A percentile compares a stretch with the other conserved stretches of the same genome.
These are phyloP conservation scores for Periglandula ipomoeae DNA, from an alignment of 2,329 filamentous ascomycete genomes.

Conservation along the genomic window DNA sequence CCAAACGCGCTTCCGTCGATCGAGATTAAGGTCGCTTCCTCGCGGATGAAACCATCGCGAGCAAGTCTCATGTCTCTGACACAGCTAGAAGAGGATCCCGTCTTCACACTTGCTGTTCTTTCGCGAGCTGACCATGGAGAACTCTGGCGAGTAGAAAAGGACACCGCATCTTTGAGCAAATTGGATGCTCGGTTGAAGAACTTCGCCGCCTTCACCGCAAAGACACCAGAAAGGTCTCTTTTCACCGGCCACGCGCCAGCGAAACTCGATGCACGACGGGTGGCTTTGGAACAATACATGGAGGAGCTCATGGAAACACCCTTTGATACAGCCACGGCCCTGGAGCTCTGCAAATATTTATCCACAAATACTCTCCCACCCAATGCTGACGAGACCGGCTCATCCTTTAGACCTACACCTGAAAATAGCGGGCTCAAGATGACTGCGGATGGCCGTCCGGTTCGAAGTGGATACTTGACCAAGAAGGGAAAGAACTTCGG, in stretches of 20 bases:
- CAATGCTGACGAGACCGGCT: conserved; percentile 45
- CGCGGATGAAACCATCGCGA: conserved; percentile 85
- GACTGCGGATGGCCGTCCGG: conserved; percentile 55
- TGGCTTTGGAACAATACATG: conserved; percentile 75
- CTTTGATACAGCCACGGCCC: conserved; percentile 65
- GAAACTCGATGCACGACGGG: conserved; percentile 78
- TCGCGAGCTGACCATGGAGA: conserved; percentile 68
- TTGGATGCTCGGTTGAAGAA: conserved; percentile 76
- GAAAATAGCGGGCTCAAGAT: conserved; percentile 26
- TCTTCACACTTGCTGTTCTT: conserved; percentile 83
- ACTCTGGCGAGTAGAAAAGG: conserved; percentile 92
- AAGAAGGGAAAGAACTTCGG: conserved; percentile 98
- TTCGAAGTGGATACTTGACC: conserved; percentile 84
- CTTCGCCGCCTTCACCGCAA: conserved; percentile 61
- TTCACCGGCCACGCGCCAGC: conserved; percentile 92
- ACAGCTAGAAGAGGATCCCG: conserved; percentile 80
- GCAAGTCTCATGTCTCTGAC: conserved; percentile 74
- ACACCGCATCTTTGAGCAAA: conserved; percentile 68
- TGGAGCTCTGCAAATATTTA: conserved; percentile 81
- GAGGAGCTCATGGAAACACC: conserved; percentile 76
- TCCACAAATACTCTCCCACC: conserved; percentile 57
- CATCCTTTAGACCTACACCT: conserved; percentile 13
- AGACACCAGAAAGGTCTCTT: conserved; percentile 71
- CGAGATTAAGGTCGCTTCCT: conserved; percentile 80
- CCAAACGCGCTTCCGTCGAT: conserved; percentile 85